These are phyloP conservation scores for Brachypodium distachyon DNA, from an alignment of 202 grass and related monocot species.

Conservation along the genomic window DNA sequence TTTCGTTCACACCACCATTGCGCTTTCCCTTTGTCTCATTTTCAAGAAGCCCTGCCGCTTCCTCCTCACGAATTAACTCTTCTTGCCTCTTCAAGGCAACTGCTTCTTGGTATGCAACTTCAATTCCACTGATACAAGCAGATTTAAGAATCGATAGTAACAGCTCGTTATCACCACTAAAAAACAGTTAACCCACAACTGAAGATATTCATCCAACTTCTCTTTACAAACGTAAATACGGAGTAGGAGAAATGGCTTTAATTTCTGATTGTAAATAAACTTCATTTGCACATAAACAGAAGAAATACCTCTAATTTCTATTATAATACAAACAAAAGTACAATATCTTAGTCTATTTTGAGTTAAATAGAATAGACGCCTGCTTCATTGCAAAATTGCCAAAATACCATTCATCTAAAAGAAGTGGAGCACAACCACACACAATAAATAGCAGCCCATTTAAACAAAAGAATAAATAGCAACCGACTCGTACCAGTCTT, in stretches of 20 bases:
- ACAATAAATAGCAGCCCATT: neutral
- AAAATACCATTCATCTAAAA: neutral
- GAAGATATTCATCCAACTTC: neutral
- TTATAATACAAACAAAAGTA: neutral
- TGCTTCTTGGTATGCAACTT: slow-evolving; percentile 87
- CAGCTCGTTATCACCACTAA: slow-evolving; percentile 1
- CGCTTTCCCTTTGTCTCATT: slow-evolving; percentile 66
- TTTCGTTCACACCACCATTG: slow-evolving; percentile 47
- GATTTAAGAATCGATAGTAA: slow-evolving; percentile 11
- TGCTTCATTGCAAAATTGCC: neutral
- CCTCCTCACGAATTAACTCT: slow-evolving; percentile 96
- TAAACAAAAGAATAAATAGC: neutral
- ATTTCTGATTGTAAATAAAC: neutral
- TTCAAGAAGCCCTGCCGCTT: slow-evolving; percentile 66
- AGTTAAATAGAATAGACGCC: neutral
- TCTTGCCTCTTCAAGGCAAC: slow-evolving; percentile 97
- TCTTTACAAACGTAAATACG: neutral
- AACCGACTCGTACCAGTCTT: neutral
- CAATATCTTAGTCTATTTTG: neutral
- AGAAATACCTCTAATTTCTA: neutral
- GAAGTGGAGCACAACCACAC: neutral
- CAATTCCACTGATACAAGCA: slow-evolving; percentile 73
- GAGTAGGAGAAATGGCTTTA: slow-evolving; percentile 4
- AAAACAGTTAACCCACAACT: neutral
- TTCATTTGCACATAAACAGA: neutral